Evolutionary conservation across 2,329 filamentous ascomycete species (phyloP).

Genomic region (Ophiostoma angusticollis): DNA sequence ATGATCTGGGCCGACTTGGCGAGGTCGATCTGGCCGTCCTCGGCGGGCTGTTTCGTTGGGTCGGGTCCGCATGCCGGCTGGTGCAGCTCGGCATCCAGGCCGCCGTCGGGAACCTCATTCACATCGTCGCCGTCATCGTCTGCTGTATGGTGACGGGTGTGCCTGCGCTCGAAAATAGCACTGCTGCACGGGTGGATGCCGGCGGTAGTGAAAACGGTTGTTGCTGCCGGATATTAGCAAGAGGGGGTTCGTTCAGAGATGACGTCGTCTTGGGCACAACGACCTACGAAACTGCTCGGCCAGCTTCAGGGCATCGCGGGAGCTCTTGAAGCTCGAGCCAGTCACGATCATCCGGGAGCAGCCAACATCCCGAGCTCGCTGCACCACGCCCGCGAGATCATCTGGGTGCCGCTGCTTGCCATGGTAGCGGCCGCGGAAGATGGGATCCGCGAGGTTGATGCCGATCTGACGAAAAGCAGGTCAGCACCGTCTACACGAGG

Average conservation of each 20-base stretch:
- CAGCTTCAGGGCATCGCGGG: slow-evolving; percentile 59
- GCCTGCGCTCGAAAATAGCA: slow-evolving; percentile 55
- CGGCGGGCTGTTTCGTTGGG: slow-evolving; percentile 30
- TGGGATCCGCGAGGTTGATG: slow-evolving; percentile 89
- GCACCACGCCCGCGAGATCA: slow-evolving; percentile 65
- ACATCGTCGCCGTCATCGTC: slow-evolving; percentile 26
- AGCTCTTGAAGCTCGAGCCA: slow-evolving; percentile 73
- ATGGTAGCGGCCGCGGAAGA: slow-evolving; percentile 76
- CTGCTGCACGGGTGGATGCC: slow-evolving; percentile 90
- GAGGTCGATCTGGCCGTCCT: slow-evolving; percentile 32
- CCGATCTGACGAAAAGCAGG: slow-evolving; percentile 48
- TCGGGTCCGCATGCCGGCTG: slow-evolving; percentile 42
- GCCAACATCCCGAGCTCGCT: slow-evolving; percentile 62
- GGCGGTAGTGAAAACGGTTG: slow-evolving; percentile 75
- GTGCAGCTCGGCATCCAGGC: slow-evolving; percentile 27
- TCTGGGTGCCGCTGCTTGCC: slow-evolving; percentile 62
- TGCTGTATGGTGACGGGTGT: slow-evolving; percentile 31
- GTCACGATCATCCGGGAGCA: slow-evolving; percentile 88
- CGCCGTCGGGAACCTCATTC: no score
- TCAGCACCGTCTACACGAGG: neutral
- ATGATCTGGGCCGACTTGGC: slow-evolving; percentile 38
- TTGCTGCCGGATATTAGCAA: slow-evolving; percentile 52
- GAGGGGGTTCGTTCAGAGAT: no score
- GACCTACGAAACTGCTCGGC: slow-evolving; percentile 59
- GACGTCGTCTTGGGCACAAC: neutral